These are phyloP conservation scores for Boechera retrofracta DNA, from an alignment of 345 rosid species.

Conservation along the genomic window DNA sequence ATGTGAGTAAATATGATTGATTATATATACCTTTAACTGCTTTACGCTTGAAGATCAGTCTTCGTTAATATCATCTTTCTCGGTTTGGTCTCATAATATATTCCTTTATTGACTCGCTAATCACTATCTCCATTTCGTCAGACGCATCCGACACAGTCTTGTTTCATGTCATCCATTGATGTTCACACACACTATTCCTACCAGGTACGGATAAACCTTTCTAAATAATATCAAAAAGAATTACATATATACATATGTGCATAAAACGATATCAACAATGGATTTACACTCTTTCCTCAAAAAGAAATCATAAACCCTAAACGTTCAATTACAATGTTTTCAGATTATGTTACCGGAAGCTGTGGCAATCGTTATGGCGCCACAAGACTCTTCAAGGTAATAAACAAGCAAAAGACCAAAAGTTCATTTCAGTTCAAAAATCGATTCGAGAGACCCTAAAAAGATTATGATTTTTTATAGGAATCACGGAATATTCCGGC, in stretches of 20 bases:
- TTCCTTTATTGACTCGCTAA: conserved; percentile 19
- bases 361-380: conserved; percentile 99
- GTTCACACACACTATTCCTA: conserved; percentile 97
- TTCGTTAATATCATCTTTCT: background rate
- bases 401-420: conserved; percentile 1
- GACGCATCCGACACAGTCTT: conserved; percentile 99
- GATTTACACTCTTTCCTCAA: background rate
- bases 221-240: too few relatives aligned
- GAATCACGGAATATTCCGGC: conserved; percentile 85
- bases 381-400: conserved; percentile 76
- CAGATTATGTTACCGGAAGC: conserved; percentile 98
- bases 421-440: background rate
- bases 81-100: background rate
- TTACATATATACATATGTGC: conserved; percentile 19
- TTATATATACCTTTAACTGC: background rate
- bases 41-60: conserved; percentile 19
- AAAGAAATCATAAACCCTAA: background rate
- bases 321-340: background rate
- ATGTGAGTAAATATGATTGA: conserved; percentile 62
- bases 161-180: conserved; percentile 99
- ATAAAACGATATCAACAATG: background rate
- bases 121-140: conserved; percentile 47
- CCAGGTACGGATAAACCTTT: conserved; percentile 57
- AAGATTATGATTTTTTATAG: conserved; percentile 39
- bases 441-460: background rate